Base-by-base conservation (phyloP, 1,139 yeast genomes). In the Suhomyces bolitotheri region DNA sequence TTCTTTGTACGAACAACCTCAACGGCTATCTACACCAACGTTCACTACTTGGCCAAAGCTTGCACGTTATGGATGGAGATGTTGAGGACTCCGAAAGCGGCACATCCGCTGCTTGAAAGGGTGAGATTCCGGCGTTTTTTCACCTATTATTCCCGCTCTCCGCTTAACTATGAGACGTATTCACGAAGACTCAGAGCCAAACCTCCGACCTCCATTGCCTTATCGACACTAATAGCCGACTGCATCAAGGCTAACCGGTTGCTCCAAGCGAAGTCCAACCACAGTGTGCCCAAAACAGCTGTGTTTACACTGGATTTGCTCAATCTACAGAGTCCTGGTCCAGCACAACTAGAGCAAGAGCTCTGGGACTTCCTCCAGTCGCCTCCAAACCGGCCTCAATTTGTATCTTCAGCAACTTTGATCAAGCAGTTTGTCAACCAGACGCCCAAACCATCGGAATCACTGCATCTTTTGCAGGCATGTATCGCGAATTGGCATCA, bases 111-210 rank as follows among this genome's bases (percentile, higher is more conserved):
- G 16, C n/a, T n/a, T n/a, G n/a, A n/a, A n/a, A n/a, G n/a, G n/a
- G n/a, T n/a, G n/a, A n/a, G n/a, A n/a, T 15, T 21, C 24, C n/a
- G 27, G 9, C 26, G 32, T 6, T 13, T 12, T 15, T 26, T 31
- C 14, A 20, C 27, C 7, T 34, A 31, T 22, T 39, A 37, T 27
- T 37, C 44, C 9, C 22, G 47, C 16, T 28, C 34, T 2, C 67
- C 68, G 2, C 46, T 62, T 22, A 64, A 60, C 39, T 50, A 50
- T 39, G 66, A 62, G 35, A 53, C 59, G 9, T 62, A 52, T 34
- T 27, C 34, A 6, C 43, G 45, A 9, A 40, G 67, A 29, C 24
- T 60, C 12, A 36, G 36, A 4, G 10, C 33, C 24, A 22, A 33
- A 17, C 50, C 43, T 1, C 44, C 40, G 5, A 13, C 21, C 5